Conservation (phyloP, 2,329 filamentous ascomycete genomes). For the Decorospora gaudefroyi region DNA sequence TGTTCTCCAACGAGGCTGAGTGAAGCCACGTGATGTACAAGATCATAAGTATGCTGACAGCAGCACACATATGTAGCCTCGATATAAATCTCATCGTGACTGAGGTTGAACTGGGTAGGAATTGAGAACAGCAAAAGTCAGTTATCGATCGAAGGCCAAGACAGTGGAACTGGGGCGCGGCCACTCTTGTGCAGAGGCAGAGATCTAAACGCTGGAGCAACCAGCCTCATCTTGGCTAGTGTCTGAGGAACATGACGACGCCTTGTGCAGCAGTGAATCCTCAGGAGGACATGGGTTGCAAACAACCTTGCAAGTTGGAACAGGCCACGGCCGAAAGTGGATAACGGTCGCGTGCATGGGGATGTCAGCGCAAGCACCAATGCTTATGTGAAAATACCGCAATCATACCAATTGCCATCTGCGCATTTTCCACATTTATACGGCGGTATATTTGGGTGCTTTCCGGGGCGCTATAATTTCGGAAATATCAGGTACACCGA, state of each 20-base stretch:
- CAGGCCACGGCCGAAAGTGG: constrained; percentile 18
- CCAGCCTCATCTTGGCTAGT: constrained; percentile 23
- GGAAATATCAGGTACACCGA: too few species aligned
- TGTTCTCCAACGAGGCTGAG: constrained; percentile 32
- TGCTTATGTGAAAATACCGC: background rate
- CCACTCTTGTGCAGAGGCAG: constrained; percentile 24
- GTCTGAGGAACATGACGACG: constrained; percentile 30
- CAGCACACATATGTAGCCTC: constrained; percentile 36
- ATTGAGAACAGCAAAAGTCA: background rate
- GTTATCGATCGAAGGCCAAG: constrained; percentile 1
- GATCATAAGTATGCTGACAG: constrained; percentile 31
- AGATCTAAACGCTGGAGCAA: constrained; percentile 4
- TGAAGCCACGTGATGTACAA: constrained; percentile 42
- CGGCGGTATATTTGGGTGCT: too few species aligned
- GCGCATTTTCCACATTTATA: too few species aligned
- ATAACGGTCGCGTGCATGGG: constrained; percentile 22
- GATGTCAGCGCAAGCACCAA: background rate
- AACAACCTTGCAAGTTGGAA: too few species aligned
- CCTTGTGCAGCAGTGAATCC: constrained; percentile 9
- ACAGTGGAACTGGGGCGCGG: constrained; percentile 13
- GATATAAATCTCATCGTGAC: constrained; percentile 40
- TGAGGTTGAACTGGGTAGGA: background rate
- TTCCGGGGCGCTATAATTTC: too few species aligned
- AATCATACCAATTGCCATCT: too few species aligned
- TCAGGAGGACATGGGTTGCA: constrained; percentile 7